Evolutionary conservation across 768 basidiomycete genomes (phyloP), one percentile per base, ranked within the genome.

Genomic region (Daedalea quercina): DNA sequence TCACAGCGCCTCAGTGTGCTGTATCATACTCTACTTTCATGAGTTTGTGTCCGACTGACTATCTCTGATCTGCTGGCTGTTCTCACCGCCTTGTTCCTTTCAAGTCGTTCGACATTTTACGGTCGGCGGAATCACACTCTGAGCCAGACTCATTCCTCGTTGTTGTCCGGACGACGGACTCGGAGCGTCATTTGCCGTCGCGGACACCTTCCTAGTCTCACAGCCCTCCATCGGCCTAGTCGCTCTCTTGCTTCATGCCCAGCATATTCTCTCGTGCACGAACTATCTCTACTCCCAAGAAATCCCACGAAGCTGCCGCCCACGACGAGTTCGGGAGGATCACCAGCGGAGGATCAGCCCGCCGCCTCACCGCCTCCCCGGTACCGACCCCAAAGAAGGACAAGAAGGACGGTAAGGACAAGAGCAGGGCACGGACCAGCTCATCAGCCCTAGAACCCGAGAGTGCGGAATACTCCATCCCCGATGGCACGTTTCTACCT

Each of bases 211-310:
- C 41, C 35, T 53, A 52, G 28, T 51, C 55, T 54, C 52, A 53
- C 43, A 51, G 50, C 47, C 50, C 55, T 35, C 52, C 48, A 24
- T 20, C 43, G 22, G n/a, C 46, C 26, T 44, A 46, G 51, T 34
- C 42, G 34, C 57, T 53, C 55, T 54, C 50, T 52, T 49, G 53
- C 57, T 67, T 76, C 70, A 87, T 87, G 85, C 84, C 79, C 73
- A 84, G 81, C 68, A 65, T 87, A 70, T 87, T 87, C 70, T 85
- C 85, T 66, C 80, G 85, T 60, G 65, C 81, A 57, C 78, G 85
- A 49, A 84, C 84, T 45, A 75, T 72, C 51, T 85, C 85, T 20
- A 77, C 78, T 2, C 71, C 80, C 47, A 65, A 60, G 64, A 65
- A 57, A 54, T 40, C 58, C 2, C 43, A 59, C 23, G 50, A 55